Base-by-base conservation (phyloP, 805 yeast species). In the Grigorovia jiainica region DNA sequence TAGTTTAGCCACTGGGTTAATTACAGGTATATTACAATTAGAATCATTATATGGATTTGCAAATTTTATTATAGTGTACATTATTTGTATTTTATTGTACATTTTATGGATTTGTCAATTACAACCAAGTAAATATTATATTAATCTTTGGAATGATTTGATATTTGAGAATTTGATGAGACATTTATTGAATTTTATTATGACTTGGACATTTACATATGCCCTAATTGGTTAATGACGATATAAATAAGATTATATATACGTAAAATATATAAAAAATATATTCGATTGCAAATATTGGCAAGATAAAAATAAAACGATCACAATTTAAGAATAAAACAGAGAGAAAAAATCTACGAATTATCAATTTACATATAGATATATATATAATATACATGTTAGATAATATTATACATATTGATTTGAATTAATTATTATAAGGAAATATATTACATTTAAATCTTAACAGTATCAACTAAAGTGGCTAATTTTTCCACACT, bases 181-280 rank as follows among this genome's bases (percentile, higher is more conserved):
- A 35, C 76, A 73, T 31, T 45, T 75, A 24, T 68, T 78, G 10
- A 72, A 78, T 34, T 76, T 64, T 48, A 63, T 73, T 7, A 71
- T 76, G 71, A 68, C 76, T 52, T 76, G 82, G 82, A 75, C 80
- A 38, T 60, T 76, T 44, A 61, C 73, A 13, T 68, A 66, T 50
- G 78, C 76, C 1, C 49, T 75, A 42, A 71, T 73, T 7, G 64
- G 58, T 17, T 60, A 46, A 44, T 9, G 11, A n/a, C n/a, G 3
- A 2, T 13, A n/a, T n/a, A n/a, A n/a, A n/a, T n/a, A n/a, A n/a
- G n/a, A n/a, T n/a, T n/a, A n/a, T n/a, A n/a, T n/a, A n/a, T n/a
- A n/a, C n/a, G n/a, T n/a, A n/a, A n/a, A n/a, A n/a, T n/a, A n/a
- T n/a, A n/a, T n/a, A n/a, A n/a, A n/a, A n/a, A n/a, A n/a, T n/a